A percentile compares a stretch with the other conserved stretches of the same genome.
These are phyloP conservation scores for Talaromyces verruculosus DNA, from an alignment of 2,329 filamentous ascomycete genomes.

Conservation along the genomic window DNA sequence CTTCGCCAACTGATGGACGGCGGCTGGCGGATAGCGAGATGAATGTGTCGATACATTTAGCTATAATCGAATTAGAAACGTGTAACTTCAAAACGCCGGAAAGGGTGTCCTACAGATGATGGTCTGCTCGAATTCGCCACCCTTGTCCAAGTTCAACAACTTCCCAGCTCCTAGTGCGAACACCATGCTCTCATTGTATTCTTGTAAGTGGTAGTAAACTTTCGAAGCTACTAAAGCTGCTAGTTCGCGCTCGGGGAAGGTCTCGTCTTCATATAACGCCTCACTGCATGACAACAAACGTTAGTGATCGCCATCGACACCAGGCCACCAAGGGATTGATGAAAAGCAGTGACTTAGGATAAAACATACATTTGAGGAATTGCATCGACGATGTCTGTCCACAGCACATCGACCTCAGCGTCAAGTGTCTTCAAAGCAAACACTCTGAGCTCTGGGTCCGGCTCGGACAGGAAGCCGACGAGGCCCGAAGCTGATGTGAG, in stretches of 20 bases:
- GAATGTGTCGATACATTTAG: conserved; percentile 97
- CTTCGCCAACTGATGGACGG: conserved; percentile 52
- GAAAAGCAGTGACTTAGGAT: neutral
- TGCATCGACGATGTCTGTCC: conserved; percentile 92
- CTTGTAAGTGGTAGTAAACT: conserved; percentile 97
- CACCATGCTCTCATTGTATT: conserved; percentile 98
- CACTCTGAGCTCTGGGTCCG: conserved; percentile 88
- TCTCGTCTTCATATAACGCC: conserved; percentile 94
- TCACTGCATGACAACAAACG: conserved; percentile 60
- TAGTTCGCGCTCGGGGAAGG: conserved; percentile 88
- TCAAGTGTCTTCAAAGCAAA: conserved; percentile 95
- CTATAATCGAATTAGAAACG: conserved; percentile 36
- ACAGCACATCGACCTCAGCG: conserved; percentile 93
- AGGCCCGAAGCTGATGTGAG: conserved; percentile 92
- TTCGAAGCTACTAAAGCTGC: conserved; percentile 94
- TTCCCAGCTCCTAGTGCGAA: conserved; percentile 94
- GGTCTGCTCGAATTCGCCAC: conserved; percentile 96
- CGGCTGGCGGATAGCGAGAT: conserved; percentile 72
- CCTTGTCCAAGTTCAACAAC: conserved; percentile 86
- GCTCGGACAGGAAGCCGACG: conserved; percentile 91
- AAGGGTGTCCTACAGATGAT: conserved; percentile 68
- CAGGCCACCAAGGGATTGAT: neutral
- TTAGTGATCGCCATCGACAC: neutral
- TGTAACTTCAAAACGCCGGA: neutral
- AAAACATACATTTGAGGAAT: conserved; percentile 83